Percentiles rank a stretch among this genome's conserved stretches.
Conservation (phyloP, 2,329 filamentous ascomycete species). For the Beauveria varroae region DNA sequence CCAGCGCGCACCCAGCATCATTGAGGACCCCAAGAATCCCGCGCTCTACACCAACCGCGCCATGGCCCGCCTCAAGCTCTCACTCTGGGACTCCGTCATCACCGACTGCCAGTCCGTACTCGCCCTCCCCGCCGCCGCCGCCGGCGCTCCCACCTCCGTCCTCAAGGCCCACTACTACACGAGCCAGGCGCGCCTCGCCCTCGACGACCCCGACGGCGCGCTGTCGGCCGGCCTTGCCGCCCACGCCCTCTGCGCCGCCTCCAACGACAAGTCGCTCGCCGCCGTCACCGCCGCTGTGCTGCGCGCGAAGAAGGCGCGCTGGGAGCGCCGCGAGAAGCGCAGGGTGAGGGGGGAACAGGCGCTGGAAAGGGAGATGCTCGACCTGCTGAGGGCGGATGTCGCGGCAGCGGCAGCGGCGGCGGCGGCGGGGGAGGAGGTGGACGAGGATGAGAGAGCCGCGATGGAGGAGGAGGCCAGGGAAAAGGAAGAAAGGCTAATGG, state of each 20-base stretch:
- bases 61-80: constrained; percentile 69
- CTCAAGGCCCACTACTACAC: constrained; percentile 84
- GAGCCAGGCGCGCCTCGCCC: constrained; percentile 71
- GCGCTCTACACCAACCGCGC: constrained; percentile 85
- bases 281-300: constrained; percentile 69
- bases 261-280: constrained; percentile 58
- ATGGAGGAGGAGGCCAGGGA: constrained; percentile 38
- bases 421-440: neutral
- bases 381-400: constrained; percentile 39
- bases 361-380: constrained; percentile 54
- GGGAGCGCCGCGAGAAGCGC: constrained; percentile 65
- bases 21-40: constrained; percentile 68
- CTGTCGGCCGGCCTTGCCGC: constrained; percentile 62
- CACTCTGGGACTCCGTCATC: constrained; percentile 66
- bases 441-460: constrained; percentile 40
- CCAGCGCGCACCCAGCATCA: constrained; percentile 46
- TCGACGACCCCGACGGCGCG: constrained; percentile 59
- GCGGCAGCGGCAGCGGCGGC: constrained; percentile 25
- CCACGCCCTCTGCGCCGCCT: constrained; percentile 59
- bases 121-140: constrained; percentile 44
- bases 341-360: constrained; percentile 48
- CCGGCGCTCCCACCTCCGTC: constrained; percentile 32
- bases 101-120: constrained; percentile 72
- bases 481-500: constrained; percentile 38
- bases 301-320: constrained; percentile 75